Base-by-base conservation (phyloP, 108 stramenopile species). In the Cyclotella baltica region DNA sequence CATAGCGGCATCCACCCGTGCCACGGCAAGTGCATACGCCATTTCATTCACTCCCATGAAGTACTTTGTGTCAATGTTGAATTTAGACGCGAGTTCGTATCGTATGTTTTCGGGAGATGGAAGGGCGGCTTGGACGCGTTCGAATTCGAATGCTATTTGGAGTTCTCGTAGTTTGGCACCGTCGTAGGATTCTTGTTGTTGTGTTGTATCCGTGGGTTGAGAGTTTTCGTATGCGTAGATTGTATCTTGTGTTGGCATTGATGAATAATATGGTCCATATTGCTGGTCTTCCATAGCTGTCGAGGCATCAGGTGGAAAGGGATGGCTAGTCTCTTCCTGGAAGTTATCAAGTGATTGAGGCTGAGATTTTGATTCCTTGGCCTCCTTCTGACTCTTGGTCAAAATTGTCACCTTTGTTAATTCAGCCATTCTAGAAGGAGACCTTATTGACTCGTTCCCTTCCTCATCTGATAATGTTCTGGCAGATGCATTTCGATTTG, bases 1-100 rank as follows among this genome's bases (percentile, higher is more conserved):
- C 28, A 82, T 75, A 13, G 70, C 62, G 35, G 47, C 50, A 66
- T 82, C 81, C 33, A 82, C 81, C 36, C 81, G 62, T 30, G 74
- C 74, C 38, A 82, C 81, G 18, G 81, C 81, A 34, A 82, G 56
- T 0, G 81, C 81, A 61, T 82, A 82, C n/a, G 65, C 81, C 81
- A 82, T 82, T 64, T 82, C 81, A 55, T 75, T 75, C 8, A 59
- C 56, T 23, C 81, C 81, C 34, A 75, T 37, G 52, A 82, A 82
- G 61, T 82, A 82, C 33, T 67, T 75, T 22, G 81, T 70, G 37
- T 66, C 59, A 30, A 82, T 70, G 40, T 52, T 47, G 56, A 75
- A 82, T 36, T 70, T 63, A 2, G 81, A 46, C 37, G 68, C 81
- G 19, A 82, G 70, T 46, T 82, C 81, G 5, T 61, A 11, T 51